Percentiles rank a stretch among this genome's conserved stretches.
These are phyloP conservation scores for Aspergillus aculeatinus DNA, from an alignment of 2,329 filamentous ascomycete genomes.

Conservation along the genomic window DNA sequence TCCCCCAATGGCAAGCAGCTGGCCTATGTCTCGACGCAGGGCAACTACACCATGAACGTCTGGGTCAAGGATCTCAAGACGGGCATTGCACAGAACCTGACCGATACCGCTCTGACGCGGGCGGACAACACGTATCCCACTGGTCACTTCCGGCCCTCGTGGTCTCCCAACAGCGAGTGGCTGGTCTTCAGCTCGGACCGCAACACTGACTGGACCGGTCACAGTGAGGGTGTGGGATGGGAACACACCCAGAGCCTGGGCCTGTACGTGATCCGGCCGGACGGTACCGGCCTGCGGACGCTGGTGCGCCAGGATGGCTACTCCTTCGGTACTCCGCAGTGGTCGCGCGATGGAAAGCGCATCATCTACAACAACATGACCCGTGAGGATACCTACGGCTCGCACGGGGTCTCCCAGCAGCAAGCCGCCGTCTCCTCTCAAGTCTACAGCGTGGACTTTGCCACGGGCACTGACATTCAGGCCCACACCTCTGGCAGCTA, in stretches of 20 bases:
- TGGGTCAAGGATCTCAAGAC: slow-evolving; percentile 42
- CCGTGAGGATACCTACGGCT: slow-evolving; percentile 39
- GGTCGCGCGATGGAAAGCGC: slow-evolving; percentile 37
- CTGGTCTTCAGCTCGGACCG: slow-evolving; percentile 45
- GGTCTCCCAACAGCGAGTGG: slow-evolving; percentile 46
- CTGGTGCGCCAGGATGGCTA: slow-evolving; percentile 35
- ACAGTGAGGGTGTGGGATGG: slow-evolving; percentile 42
- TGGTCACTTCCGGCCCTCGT: slow-evolving; percentile 42
- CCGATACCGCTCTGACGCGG: slow-evolving; percentile 29
- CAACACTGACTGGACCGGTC: slow-evolving; percentile 45
- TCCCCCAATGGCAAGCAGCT: slow-evolving; percentile 41
- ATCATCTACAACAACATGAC: slow-evolving; percentile 45
- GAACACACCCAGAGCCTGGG: slow-evolving; percentile 45
- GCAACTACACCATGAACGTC: slow-evolving; percentile 40
- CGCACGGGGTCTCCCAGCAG: slow-evolving; percentile 32
- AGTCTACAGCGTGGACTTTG: slow-evolving; percentile 36
- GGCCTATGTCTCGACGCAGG: slow-evolving; percentile 43
- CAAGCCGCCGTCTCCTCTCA: background rate
- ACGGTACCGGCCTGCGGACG: slow-evolving; percentile 40
- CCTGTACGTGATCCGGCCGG: slow-evolving; percentile 41
- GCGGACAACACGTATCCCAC: slow-evolving; percentile 28
- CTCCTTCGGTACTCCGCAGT: slow-evolving; percentile 41
- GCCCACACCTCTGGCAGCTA: slow-evolving; percentile 4
- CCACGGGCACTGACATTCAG: slow-evolving; percentile 33
- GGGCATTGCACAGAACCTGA: slow-evolving; percentile 36